Evolutionary conservation across 208 protist genomes (phyloP).

Genomic region (Sergeia podlipaevii): DNA sequence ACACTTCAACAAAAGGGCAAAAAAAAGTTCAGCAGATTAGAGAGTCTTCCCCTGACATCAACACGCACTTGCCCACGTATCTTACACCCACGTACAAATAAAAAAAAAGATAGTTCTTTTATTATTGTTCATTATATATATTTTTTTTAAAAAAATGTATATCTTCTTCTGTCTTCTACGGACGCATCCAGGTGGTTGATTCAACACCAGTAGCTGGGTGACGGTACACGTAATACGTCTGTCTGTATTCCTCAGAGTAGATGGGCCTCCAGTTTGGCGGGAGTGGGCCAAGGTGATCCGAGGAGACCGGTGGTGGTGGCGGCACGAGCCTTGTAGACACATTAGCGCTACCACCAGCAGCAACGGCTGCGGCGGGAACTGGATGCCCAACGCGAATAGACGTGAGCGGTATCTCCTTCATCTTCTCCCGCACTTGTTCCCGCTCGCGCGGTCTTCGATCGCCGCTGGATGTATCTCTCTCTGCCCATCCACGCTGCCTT

Average conservation of each 20-base stretch:
- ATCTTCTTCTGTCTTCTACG: conserved; percentile 3
- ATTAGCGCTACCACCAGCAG: not conserved
- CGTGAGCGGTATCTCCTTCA: too few relatives aligned
- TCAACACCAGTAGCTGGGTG: conserved; percentile 49
- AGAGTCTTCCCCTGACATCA: not conserved
- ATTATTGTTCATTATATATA: conserved; percentile 12
- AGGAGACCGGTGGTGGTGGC: conserved; percentile 2
- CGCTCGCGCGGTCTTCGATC: too few relatives aligned
- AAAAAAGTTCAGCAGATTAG: too few relatives aligned
- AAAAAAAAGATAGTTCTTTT: too few relatives aligned
- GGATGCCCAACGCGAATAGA: too few relatives aligned
- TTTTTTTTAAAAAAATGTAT: conserved; percentile 3
- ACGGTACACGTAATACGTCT: conserved; percentile 68
- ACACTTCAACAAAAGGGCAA: too few relatives aligned
- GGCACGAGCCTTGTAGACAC: not conserved
- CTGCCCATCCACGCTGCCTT: too few relatives aligned
- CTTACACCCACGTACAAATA: too few relatives aligned
- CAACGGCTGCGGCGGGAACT: not conserved
- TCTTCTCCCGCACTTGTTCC: too few relatives aligned
- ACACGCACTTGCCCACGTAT: conserved; percentile 1
- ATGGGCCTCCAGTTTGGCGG: conserved; percentile 60
- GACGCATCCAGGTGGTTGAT: conserved; percentile 59
- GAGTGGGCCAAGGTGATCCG: conserved; percentile 22
- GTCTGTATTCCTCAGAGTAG: conserved; percentile 65
- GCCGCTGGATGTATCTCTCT: too few relatives aligned